phyloP scores from a whole-genome alignment of 169 alveolate species.

The Eimeria praecox region DNA sequence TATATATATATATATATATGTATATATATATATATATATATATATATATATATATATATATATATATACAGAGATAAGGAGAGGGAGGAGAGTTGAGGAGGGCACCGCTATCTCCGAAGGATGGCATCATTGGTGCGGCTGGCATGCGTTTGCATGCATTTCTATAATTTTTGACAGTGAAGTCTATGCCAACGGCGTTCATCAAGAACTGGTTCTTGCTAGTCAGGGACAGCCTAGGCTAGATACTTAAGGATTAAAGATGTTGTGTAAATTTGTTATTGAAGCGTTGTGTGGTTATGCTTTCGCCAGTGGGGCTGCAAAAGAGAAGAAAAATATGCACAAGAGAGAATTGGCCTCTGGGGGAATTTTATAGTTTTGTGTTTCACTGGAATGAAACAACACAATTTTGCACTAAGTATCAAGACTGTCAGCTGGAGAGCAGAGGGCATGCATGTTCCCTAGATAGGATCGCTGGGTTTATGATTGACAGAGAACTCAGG shows the following conservation, averaged over 20 bases:
- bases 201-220: neutral
- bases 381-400: neutral
- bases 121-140: neutral
- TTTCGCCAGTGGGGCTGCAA: neutral
- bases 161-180: neutral
- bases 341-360: no score
- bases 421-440: neutral
- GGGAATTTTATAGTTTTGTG: neutral
- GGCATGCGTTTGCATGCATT: neutral
- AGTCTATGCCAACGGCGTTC: neutral
- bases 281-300: neutral
- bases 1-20: no score
- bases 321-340: neutral
- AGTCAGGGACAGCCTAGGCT: neutral
- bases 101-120: neutral
- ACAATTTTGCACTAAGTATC: neutral
- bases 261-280: no score
- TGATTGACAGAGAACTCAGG: neutral
- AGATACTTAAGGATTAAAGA: neutral
- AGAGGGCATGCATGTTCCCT: neutral
- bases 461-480: no score
- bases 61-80: no score
- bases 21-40: no score
- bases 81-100: neutral
- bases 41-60: no score